Conservation (phyloP, 139 green algal genomes). For the Ostreobium quekettii region DNA sequence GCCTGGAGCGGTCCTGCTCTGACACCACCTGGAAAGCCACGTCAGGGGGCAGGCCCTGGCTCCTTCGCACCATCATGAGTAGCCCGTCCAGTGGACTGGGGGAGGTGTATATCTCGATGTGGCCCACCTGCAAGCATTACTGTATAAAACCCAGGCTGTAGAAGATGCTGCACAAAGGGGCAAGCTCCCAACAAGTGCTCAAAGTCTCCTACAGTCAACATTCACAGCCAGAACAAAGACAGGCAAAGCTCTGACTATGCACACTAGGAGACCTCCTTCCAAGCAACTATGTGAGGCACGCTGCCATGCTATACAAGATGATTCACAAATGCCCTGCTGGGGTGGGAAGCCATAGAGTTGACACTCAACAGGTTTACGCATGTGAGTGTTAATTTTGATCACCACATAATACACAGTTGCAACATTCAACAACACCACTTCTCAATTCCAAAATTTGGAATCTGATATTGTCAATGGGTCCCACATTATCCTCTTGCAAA, state of each 20-base stretch:
- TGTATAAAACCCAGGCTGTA: neutral
- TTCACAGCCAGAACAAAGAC: neutral
- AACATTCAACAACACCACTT: neutral
- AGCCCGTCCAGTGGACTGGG: conserved; percentile 36
- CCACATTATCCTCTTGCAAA: neutral
- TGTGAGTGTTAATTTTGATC: neutral
- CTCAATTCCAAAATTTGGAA: neutral
- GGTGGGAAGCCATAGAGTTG: neutral
- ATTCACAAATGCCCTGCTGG: neutral
- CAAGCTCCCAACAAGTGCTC: neutral
- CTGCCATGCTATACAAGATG: neutral
- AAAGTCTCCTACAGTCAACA: neutral
- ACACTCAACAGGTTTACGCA: neutral
- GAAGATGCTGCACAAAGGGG: neutral
- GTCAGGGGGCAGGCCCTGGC: conserved; percentile 9
- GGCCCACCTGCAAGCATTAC: no score
- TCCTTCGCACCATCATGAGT: conserved; percentile 17
- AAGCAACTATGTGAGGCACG: neutral
- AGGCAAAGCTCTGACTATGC: neutral
- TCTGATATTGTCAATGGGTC: neutral
- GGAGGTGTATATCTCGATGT: conserved; percentile 28
- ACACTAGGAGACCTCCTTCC: neutral
- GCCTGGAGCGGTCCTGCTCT: conserved; percentile 18
- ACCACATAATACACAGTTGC: neutral
- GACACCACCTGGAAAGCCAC: neutral